phyloP scores from a whole-genome alignment of 345 rosid genomes.

The Carallia brachiata region DNA sequence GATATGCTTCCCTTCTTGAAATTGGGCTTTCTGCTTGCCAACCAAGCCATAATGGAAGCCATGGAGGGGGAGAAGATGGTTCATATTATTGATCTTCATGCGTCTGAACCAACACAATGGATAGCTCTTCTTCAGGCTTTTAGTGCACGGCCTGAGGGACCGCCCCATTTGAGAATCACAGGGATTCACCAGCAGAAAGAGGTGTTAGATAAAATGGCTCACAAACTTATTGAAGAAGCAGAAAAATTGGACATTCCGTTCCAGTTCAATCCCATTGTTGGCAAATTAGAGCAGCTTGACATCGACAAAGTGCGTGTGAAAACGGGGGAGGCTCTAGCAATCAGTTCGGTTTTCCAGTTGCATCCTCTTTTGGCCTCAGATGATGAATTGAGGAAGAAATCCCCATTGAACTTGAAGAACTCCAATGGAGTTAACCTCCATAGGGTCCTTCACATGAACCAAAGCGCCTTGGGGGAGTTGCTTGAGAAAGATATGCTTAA shows the following conservation, averaged over 20 bases:
- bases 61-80: slow-evolving; percentile 98
- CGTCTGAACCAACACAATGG: slow-evolving; percentile 85
- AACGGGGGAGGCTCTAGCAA: slow-evolving; percentile 93
- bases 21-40: slow-evolving; percentile 67
- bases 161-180: slow-evolving; percentile 91
- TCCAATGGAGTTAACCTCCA: slow-evolving; percentile 48
- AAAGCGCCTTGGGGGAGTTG: slow-evolving; percentile 49
- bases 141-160: slow-evolving; percentile 83
- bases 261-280: slow-evolving; percentile 76
- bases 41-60: slow-evolving; percentile 84
- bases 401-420: slow-evolving; percentile 35
- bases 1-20: slow-evolving; percentile 83
- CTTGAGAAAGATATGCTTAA: slow-evolving; percentile 57
- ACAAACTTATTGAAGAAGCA: slow-evolving; percentile 73
- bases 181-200: slow-evolving; percentile 80
- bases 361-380: slow-evolving; percentile 70
- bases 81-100: slow-evolving; percentile 81
- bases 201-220: slow-evolving; percentile 85
- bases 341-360: slow-evolving; percentile 80
- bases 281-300: slow-evolving; percentile 68
- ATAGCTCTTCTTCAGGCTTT: slow-evolving; percentile 75
- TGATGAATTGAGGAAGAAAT: slow-evolving; percentile 50
- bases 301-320: slow-evolving; percentile 74
- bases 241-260: slow-evolving; percentile 87
- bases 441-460: slow-evolving; percentile 47